A percentile compares a stretch with the other conserved stretches of the same genome.
Evolutionary conservation across 2,329 filamentous ascomycete species (phyloP).

Genomic region (Penicillium vulpinum): DNA sequence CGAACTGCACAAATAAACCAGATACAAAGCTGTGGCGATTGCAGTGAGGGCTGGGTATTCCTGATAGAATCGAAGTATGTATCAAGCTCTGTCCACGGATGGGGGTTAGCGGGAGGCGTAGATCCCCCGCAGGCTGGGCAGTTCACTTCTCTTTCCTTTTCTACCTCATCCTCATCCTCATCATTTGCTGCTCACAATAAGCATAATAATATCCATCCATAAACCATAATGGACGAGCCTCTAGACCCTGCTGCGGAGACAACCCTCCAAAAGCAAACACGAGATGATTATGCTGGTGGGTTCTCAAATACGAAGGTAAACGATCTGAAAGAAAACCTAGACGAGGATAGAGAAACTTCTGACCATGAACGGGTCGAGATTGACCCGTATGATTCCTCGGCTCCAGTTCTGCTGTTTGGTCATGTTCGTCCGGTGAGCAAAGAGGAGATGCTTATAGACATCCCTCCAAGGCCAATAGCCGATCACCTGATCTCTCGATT

Average conservation of each 20-base stretch:
- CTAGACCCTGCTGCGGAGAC: conserved; percentile 2
- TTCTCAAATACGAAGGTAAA: conserved; percentile 28
- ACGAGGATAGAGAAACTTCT: conserved; percentile 20
- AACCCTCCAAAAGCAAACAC: conserved; percentile 32
- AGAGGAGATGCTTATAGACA: conserved; percentile 35
- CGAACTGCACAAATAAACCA: background rate
- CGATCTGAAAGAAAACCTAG: conserved; percentile 35
- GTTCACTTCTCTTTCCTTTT: background rate
- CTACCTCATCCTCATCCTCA: background rate
- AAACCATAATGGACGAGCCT: background rate
- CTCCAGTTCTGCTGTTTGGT: conserved; percentile 33
- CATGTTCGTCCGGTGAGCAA: conserved; percentile 25
- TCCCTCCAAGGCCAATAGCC: conserved; percentile 33
- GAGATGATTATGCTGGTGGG: conserved; percentile 16
- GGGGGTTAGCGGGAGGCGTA: background rate
- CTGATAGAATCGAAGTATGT: background rate
- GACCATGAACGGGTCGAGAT: conserved; percentile 28
- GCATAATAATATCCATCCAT: background rate
- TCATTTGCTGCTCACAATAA: background rate
- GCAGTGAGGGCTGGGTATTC: background rate
- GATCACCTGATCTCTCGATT: conserved; percentile 38
- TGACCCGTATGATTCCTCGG: conserved; percentile 19
- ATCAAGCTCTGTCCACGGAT: background rate
- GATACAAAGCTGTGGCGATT: background rate
- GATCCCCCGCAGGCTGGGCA: background rate